These are phyloP conservation scores for Cymbidium sinense DNA, from an alignment of 106 monocot genomes.

Conservation along the genomic window DNA sequence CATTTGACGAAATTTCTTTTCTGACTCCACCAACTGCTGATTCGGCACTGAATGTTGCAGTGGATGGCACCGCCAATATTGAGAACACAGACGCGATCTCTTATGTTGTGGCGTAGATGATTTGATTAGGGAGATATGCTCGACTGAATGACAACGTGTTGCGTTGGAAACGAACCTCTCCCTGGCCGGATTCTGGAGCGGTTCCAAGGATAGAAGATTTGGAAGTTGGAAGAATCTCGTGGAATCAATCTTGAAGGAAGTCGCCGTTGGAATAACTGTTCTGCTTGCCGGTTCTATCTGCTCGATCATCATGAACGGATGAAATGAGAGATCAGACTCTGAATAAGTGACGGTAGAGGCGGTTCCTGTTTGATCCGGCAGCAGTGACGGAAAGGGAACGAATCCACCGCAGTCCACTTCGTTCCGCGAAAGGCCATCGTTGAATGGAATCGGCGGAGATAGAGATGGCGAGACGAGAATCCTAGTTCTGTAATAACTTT, in stretches of 20 bases:
- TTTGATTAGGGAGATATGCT: background rate
- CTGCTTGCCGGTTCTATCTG: background rate
- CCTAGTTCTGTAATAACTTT: constrained; percentile 1
- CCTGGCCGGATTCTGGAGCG: background rate
- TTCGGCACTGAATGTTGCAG: background rate
- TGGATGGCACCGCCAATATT: background rate
- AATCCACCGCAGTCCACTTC: background rate
- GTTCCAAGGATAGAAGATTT: constrained; percentile 4
- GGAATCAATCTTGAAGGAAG: constrained; percentile 6
- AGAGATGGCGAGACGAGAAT: constrained; percentile 10
- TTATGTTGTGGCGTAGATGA: background rate
- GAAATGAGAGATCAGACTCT: background rate
- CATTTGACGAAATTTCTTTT: background rate
- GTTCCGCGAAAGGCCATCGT: background rate
- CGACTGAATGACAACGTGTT: background rate
- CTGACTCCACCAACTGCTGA: background rate
- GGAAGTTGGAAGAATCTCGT: background rate
- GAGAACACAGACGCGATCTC: background rate
- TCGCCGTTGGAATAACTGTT: background rate
- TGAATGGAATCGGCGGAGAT: background rate
- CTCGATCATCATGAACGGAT: background rate
- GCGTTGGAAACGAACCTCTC: background rate
- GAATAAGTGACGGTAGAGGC: background rate
- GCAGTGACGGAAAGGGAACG: background rate
- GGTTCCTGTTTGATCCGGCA: background rate